Percentiles rank a stretch among this genome's conserved stretches.
Evolutionary conservation across 352 stramenopile genomes (phyloP).

Genomic region (Vaucheria bursata): DNA sequence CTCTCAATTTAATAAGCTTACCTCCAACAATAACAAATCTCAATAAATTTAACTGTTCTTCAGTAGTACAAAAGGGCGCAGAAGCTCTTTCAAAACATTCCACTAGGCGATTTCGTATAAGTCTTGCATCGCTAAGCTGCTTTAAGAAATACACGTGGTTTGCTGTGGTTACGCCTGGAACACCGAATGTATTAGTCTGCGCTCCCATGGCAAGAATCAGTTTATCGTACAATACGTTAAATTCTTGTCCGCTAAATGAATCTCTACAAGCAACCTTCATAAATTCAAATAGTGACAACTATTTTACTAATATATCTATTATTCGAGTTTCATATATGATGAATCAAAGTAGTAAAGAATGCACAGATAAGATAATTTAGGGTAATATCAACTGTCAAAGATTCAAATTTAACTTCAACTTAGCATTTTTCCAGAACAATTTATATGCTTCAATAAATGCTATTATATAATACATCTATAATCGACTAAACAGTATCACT

Average conservation of each 20-base stretch:
- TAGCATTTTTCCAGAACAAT: too few species aligned
- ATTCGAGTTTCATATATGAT: background rate
- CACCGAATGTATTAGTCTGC: slow-evolving; percentile 86
- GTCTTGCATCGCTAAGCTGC: slow-evolving; percentile 82
- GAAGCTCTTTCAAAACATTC: slow-evolving; percentile 89
- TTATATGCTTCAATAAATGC: too few species aligned
- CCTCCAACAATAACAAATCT: slow-evolving; percentile 95
- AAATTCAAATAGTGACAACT: slow-evolving; percentile 41
- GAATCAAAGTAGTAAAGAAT: background rate
- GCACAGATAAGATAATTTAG: background rate
- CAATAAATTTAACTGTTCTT: slow-evolving; percentile 78
- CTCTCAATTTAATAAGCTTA: too few species aligned
- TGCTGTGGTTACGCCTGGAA: slow-evolving; percentile 64
- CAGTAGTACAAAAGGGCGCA: slow-evolving; percentile 64
- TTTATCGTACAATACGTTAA: slow-evolving; percentile 81
- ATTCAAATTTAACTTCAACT: too few species aligned
- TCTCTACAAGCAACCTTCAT: slow-evolving; percentile 43
- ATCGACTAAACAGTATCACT: too few species aligned
- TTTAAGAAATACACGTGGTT: slow-evolving; percentile 93
- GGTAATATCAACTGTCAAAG: too few species aligned
- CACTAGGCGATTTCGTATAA: slow-evolving; percentile 67
- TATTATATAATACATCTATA: too few species aligned
- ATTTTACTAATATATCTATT: background rate
- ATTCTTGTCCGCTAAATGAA: slow-evolving; percentile 49
- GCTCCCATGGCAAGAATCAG: slow-evolving; percentile 81